Conservation (phyloP, 2,329 filamentous ascomycete genomes). For the Juglanconis oblonga region DNA sequence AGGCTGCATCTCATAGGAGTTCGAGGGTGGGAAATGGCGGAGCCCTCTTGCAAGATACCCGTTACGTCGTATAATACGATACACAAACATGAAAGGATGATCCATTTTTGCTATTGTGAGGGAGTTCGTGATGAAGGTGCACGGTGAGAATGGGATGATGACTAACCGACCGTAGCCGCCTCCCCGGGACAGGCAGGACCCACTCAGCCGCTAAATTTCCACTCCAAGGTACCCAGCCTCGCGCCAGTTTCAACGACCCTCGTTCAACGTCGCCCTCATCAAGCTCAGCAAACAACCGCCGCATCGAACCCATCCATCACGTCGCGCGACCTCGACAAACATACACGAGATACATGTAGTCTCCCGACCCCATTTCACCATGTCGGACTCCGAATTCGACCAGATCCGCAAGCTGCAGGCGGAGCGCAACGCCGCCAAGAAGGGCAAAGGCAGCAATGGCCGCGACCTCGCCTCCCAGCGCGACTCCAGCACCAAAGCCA, state of each 20-base stretch:
- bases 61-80: background rate
- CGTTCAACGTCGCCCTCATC: conserved; percentile 1
- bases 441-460: conserved; percentile 62
- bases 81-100: background rate
- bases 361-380: conserved; percentile 35
- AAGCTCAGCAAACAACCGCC: background rate
- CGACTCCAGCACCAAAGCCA: conserved; percentile 83
- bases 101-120: no score
- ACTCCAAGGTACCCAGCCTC: background rate
- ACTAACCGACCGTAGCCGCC: background rate
- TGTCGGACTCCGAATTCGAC: conserved; percentile 83
- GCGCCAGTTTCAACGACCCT: conserved; percentile 11
- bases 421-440: conserved; percentile 87
- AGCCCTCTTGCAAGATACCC: background rate
- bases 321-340: background rate
- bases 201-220: background rate
- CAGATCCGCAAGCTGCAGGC: conserved; percentile 83
- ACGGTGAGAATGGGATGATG: background rate
- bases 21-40: background rate
- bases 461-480: conserved; percentile 76
- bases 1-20: background rate
- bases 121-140: no score
- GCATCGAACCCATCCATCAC: background rate
- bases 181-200: background rate
- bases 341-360: conserved; percentile 18